Percentiles rank a stretch among this genome's conserved stretches.
Evolutionary conservation across 257 asterid genomes (phyloP).

Genomic region (Ocimum tenuiflorum): DNA sequence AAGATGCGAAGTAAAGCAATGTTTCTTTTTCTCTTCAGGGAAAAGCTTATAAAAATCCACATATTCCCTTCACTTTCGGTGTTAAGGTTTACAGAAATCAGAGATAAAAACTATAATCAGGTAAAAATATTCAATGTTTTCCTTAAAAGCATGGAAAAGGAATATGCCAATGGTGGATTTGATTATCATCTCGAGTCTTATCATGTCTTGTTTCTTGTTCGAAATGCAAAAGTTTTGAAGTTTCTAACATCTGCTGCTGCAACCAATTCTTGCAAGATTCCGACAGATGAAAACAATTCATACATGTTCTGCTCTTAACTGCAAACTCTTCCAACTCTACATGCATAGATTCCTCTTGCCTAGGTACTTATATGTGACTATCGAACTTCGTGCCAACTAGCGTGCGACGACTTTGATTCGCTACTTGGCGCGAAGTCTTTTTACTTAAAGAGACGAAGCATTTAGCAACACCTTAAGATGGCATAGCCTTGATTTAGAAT

Average conservation of each 20-base stretch:
- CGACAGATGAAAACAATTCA: neutral
- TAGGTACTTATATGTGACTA: too few species aligned
- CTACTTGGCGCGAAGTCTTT: too few species aligned
- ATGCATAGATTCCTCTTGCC: too few species aligned
- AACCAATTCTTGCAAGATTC: neutral
- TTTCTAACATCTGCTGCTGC: too few species aligned
- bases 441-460: too few species aligned
- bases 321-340: neutral
- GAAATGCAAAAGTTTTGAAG: neutral
- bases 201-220: too few species aligned
- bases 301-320: neutral
- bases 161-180: neutral
- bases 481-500: too few species aligned
- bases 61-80: constrained; percentile 18
- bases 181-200: too few species aligned
- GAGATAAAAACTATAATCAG: neutral
- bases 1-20: constrained; percentile 14
- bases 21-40: constrained; percentile 15
- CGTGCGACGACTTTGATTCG: too few species aligned
- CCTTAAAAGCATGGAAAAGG: constrained; percentile 8
- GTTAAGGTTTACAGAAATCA: constrained; percentile 18
- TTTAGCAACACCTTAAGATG: too few species aligned
- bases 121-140: neutral
- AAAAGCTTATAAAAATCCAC: constrained; percentile 1
- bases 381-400: too few species aligned